These are phyloP conservation scores for Nemania abortiva DNA, from an alignment of 2,329 filamentous ascomycete genomes.

Conservation along the genomic window DNA sequence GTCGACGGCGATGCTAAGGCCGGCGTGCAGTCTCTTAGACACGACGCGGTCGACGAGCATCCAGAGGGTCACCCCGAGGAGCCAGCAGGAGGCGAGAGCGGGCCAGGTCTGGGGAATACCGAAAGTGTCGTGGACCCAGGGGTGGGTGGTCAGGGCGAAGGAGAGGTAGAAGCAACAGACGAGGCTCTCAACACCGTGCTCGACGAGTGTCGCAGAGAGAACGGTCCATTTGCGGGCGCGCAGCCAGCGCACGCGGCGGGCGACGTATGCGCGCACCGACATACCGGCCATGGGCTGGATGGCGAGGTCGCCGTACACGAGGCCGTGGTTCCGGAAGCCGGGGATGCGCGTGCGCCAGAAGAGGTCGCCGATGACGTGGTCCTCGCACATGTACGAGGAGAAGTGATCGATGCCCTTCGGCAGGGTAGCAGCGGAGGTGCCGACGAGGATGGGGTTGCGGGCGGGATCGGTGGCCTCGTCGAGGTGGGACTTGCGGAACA, in stretches of 20 bases:
- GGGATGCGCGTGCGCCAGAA: slow-evolving; percentile 80
- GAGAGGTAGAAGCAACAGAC: slow-evolving; percentile 85
- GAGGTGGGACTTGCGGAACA: slow-evolving; percentile 95
- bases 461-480: slow-evolving; percentile 73
- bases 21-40: slow-evolving; percentile 80
- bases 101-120: slow-evolving; percentile 74
- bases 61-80: slow-evolving; percentile 75
- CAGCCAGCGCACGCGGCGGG: slow-evolving; percentile 87
- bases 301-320: slow-evolving; percentile 87
- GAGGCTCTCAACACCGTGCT: slow-evolving; percentile 91
- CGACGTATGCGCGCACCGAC: slow-evolving; percentile 80
- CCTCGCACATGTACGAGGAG: slow-evolving; percentile 96
- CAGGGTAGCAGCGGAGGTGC: slow-evolving; percentile 55
- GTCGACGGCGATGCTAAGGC: slow-evolving; percentile 76
- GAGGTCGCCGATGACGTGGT: slow-evolving; percentile 93
- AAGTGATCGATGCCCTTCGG: slow-evolving; percentile 88
- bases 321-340: slow-evolving; percentile 80
- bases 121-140: slow-evolving; percentile 67
- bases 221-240: slow-evolving; percentile 96
- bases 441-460: slow-evolving; percentile 58
- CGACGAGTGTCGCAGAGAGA: slow-evolving; percentile 85
- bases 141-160: slow-evolving; percentile 80
- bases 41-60: slow-evolving; percentile 79
- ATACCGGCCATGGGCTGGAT: slow-evolving; percentile 91
- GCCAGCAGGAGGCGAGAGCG: slow-evolving; percentile 74